Base-by-base conservation (phyloP, 371 early-diverging fungal species). In the Mycotypha africana region DNA sequence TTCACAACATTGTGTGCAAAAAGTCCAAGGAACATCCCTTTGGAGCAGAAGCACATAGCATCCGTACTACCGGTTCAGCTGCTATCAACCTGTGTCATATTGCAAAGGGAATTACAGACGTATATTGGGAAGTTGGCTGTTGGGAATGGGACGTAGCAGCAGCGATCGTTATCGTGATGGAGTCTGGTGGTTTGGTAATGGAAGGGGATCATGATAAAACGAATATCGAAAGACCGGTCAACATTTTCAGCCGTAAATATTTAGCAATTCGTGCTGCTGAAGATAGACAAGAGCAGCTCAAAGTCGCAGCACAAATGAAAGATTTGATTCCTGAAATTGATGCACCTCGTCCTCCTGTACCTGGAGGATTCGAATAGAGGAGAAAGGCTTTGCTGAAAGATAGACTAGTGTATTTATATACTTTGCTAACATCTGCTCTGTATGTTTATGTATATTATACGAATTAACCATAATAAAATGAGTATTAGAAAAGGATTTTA, bases 101-200 rank as follows among this genome's bases (percentile, higher is more conserved):
- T 4, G 95, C 95, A 4, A 79, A 86, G 39, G 96, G 95, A 3
- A 66, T 77, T 11, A 62, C 85, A 12, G 96, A 97, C 54, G 70
- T 86, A 6, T 95, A 91, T 60, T 97, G 91, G 89, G 97, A 97
- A 64, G 79, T 86, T 23, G 97, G 96, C 4, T 78, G 76, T 58
- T 83, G 83, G 83, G 83, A 80, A 48, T 83, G 83, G 83, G 93
- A 91, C 56, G 81, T 90, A 19, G 79, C 83, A 19, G 92, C 92
- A 12, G 92, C 76, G n/a, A 69, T 81, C 1, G 67, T 84, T 17
- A 80, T 91, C 47, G 67, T 87, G 0, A 61, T 62, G 16, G 91
- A 91, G 55, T 56, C 92, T 2, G 90, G 92, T 7, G 89, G 92
- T 26, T 49, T 83, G 10, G 82, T 82, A 8, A 60, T 88, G 23